Conservation (phyloP, 2,329 filamentous ascomycete genomes). For the Dothistroma pini region DNA sequence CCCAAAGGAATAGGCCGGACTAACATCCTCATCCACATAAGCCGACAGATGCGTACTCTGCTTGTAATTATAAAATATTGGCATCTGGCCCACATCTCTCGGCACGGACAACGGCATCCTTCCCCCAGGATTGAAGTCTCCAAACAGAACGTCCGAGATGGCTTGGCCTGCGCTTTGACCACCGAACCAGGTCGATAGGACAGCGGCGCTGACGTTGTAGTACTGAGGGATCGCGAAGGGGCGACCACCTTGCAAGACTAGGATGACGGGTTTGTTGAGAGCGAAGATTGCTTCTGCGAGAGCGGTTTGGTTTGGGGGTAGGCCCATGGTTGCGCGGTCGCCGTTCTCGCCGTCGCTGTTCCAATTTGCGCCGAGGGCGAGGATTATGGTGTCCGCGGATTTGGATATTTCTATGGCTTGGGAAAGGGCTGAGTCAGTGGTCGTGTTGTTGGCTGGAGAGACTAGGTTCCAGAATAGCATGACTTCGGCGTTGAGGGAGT, state of each 20-base stretch:
- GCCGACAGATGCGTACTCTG: conserved; percentile 1
- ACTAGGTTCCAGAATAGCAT: conserved; percentile 21
- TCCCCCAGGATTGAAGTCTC: conserved; percentile 13
- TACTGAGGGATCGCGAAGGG: conserved; percentile 17
- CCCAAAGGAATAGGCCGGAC: conserved; percentile 16
- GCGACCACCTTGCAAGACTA: conserved; percentile 15
- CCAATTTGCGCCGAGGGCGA: conserved; percentile 15
- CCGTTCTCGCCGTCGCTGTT: conserved; percentile 18
- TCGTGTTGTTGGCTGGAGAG: conserved; percentile 4
- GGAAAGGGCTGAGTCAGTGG: conserved; percentile 2
- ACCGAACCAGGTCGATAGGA: conserved; percentile 13
- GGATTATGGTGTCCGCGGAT: conserved; percentile 10
- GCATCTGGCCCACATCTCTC: conserved; percentile 15
- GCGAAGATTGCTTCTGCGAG: conserved; percentile 10
- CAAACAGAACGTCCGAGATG: conserved; percentile 14
- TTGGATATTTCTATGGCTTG: conserved; percentile 11
- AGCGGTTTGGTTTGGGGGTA: conserved; percentile 15
- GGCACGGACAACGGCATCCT: conserved; percentile 12
- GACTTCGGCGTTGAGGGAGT: conserved; percentile 18
- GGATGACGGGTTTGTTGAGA: conserved; percentile 10
- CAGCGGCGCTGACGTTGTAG: conserved; percentile 13
- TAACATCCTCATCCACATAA: conserved; percentile 10
- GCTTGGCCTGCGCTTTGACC: conserved; percentile 16
- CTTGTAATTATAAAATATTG: conserved; percentile 17
- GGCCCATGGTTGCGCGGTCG: conserved; percentile 15